A percentile compares a stretch with the other conserved stretches of the same genome.
Evolutionary conservation across 1,139 yeast genomes (phyloP).

Genomic region (Yamadazyma buinensis): DNA sequence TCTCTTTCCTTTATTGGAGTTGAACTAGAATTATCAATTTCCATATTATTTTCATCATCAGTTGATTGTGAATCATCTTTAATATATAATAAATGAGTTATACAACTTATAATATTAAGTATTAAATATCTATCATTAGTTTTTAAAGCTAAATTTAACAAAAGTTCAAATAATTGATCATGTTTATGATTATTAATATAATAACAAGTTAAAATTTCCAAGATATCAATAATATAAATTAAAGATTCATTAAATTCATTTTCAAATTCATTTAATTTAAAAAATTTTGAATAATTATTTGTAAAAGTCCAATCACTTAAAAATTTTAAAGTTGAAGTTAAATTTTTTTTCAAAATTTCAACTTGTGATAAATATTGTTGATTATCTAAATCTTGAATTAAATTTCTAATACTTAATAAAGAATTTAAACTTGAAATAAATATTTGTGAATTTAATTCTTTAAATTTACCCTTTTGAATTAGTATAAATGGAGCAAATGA

Average conservation of each 20-base stretch:
- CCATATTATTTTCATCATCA: conserved; percentile 19
- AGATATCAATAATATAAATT: conserved; percentile 69
- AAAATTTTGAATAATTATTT: conserved; percentile 10
- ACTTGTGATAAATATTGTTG: conserved; percentile 74
- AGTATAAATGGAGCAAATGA: conserved; percentile 31
- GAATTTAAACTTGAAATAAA: conserved; percentile 53
- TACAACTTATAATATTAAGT: conserved; percentile 40
- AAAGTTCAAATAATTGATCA: conserved; percentile 55
- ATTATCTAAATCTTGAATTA: conserved; percentile 77
- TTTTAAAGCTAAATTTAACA: conserved; percentile 42
- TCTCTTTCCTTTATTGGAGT: conserved; percentile 12
- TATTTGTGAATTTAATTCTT: conserved; percentile 28
- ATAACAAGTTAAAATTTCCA: conserved; percentile 82
- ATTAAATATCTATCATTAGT: conserved; percentile 55
- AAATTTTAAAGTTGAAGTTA: conserved; percentile 46
- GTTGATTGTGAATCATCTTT: conserved; percentile 24
- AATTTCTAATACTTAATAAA: conserved; percentile 69
- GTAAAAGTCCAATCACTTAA: conserved; percentile 39
- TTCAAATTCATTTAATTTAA: conserved; percentile 23
- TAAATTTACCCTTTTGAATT: conserved; percentile 23
- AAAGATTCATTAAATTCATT: conserved; percentile 57
- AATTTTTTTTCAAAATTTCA: conserved; percentile 43
- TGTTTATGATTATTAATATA: conserved; percentile 67
- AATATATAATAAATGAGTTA: conserved; percentile 39
- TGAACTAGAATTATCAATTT: conserved; percentile 16